Percentiles rank a stretch among this genome's conserved stretches.
Conservation (phyloP, 768 basidiomycete genomes). For the Hebeloma cylindrosporum region DNA sequence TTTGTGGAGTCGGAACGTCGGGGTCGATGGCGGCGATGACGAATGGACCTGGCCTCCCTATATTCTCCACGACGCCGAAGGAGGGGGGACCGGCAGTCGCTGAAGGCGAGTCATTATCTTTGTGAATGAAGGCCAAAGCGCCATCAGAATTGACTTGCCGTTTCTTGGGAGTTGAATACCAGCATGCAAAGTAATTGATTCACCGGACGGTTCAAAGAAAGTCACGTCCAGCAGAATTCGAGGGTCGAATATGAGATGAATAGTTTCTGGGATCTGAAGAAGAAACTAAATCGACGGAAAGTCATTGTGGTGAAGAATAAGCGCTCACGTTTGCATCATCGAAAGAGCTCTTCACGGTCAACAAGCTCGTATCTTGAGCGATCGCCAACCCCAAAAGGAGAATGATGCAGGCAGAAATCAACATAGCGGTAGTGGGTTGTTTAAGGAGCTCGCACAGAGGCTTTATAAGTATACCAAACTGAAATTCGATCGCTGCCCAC, state of each 20-base stretch:
- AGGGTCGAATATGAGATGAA: conserved; percentile 35
- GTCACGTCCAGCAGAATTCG: conserved; percentile 35
- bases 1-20: conserved; percentile 47
- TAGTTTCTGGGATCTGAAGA: conserved; percentile 33
- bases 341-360: conserved; percentile 30
- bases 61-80: not conserved
- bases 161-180: conserved; percentile 35
- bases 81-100: too few species aligned
- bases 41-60: too few species aligned
- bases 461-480: not conserved
- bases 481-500: not conserved
- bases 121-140: too few species aligned
- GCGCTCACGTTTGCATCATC: conserved; percentile 27
- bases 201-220: conserved; percentile 29
- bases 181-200: conserved; percentile 33
- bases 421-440: too few species aligned
- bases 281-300: not conserved
- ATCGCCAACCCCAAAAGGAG: conserved; percentile 11
- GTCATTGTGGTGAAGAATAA: not conserved
- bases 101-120: too few species aligned
- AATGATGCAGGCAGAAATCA: not conserved
- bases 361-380: conserved; percentile 31
- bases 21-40: conserved; percentile 45
- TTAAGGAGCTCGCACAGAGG: too few species aligned
- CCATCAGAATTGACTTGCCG: too few species aligned